Evolutionary conservation across 495 filamentous ascomycete genomes (phyloP).

Genomic region (Daldinia grandis): DNA sequence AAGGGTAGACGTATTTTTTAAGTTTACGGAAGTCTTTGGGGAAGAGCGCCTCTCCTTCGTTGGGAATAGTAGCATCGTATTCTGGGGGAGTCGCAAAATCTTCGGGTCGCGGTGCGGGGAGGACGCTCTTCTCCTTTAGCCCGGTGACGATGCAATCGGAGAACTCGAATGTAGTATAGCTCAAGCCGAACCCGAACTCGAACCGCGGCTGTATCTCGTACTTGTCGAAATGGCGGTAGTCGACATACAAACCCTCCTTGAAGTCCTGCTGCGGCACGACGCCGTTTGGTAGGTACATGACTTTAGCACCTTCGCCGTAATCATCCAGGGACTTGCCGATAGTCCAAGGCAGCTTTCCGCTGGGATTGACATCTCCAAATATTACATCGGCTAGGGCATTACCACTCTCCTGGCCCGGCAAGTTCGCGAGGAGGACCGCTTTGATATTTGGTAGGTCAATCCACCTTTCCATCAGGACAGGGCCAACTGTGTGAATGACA

Average conservation of each 20-base stretch:
- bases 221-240: constrained; percentile 92
- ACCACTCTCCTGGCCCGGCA: constrained; percentile 91
- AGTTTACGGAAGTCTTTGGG: neutral
- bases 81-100: neutral
- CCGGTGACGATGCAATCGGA: constrained; percentile 63
- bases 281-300: constrained; percentile 78
- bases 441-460: constrained; percentile 81
- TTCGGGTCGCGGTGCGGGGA: neutral
- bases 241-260: constrained; percentile 82
- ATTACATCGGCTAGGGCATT: constrained; percentile 85
- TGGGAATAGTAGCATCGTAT: neutral
- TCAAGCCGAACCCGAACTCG: constrained; percentile 81
- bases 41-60: neutral
- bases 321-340: constrained; percentile 82
- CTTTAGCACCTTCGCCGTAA: constrained; percentile 79
- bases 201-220: constrained; percentile 70
- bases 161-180: constrained; percentile 84
- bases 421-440: constrained; percentile 83
- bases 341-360: constrained; percentile 88
- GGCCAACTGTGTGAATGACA: constrained; percentile 89
- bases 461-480: constrained; percentile 85
- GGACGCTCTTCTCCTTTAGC: constrained; percentile 49
- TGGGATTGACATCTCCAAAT: constrained; percentile 85
- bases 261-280: constrained; percentile 86
- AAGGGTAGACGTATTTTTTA: constrained; percentile 88